Base-by-base conservation (phyloP, 352 stramenopile species). In the Globisporangium takayamanum region DNA sequence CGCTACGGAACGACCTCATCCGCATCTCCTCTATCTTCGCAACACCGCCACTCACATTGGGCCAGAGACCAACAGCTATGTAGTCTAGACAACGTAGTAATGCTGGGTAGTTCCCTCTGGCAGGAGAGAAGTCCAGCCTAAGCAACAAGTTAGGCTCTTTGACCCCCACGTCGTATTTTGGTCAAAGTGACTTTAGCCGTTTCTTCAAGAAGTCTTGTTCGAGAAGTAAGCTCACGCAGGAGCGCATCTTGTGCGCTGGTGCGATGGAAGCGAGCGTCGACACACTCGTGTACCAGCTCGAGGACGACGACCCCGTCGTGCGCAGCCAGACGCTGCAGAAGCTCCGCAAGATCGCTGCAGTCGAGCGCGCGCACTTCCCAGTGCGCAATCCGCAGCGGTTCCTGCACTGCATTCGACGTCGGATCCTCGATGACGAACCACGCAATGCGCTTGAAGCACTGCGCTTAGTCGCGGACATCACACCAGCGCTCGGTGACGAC, bases 201-300 rank as follows among this genome's bases (percentile, higher is more conserved):
- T 46, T 46, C 33, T 12, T 39, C 6, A 12, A 10, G 10, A 39
- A 22, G 41, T 22, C 41, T 20, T 47, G 41, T 22, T 47, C 41
- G 18, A 10, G 41, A 22, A 22, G 41, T 10, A 14, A 5, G 10
- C 33, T 39, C 33, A 7, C 6, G 33, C 33, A 39, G 33, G 33
- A 12, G 33, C 33, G 33, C 33, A 12, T 39, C 33, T 10, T 39
- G 33, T 22, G 41, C 8, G 30, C 84, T 81, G 70, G 74, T 47
- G 41, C 8, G 30, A 87, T 83, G 70, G 74, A 81, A 49, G 65
- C 58, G 22, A 85, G 66, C 37, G 82, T 89, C 39, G 80, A 90
- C 55, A 87, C 80, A 30, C 68, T 92, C 16, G 80, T 90, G 50
- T 87, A 87, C 59, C 80, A 90, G 66, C 60, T 92, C n/a, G 82